Conservation (phyloP, 2,329 filamentous ascomycete species). For the Fusarium sp. region DNA sequence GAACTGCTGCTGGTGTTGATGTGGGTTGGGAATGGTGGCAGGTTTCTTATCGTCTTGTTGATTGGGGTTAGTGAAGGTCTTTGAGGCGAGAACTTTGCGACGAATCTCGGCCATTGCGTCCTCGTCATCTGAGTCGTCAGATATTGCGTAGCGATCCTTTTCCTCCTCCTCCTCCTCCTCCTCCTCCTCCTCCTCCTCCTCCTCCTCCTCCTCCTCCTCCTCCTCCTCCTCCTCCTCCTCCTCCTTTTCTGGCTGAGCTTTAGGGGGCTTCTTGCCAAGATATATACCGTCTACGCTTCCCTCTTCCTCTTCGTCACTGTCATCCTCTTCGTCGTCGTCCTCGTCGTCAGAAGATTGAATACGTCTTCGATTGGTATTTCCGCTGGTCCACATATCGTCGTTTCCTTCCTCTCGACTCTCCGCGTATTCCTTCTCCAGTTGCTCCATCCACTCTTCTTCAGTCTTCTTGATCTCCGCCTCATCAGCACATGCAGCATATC, state of each 20-base stretch:
- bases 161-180: slow-evolving; percentile 60
- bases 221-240: slow-evolving; percentile 60
- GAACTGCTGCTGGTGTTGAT: slow-evolving; percentile 51
- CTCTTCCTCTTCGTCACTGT: slow-evolving; percentile 56
- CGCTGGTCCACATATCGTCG: slow-evolving; percentile 88
- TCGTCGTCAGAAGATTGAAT: slow-evolving; percentile 63
- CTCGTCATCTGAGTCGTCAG: slow-evolving; percentile 83
- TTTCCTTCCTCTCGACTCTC: slow-evolving; percentile 77
- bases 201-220: slow-evolving; percentile 65
- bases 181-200: slow-evolving; percentile 58
- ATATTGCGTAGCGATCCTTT: slow-evolving; percentile 78
- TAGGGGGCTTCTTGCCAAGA: slow-evolving; percentile 62
- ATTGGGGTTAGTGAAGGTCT: slow-evolving; percentile 73
- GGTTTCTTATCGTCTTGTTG: slow-evolving; percentile 63
- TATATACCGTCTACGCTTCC: slow-evolving; percentile 67
- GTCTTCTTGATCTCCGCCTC: slow-evolving; percentile 85
- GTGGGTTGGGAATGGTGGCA: slow-evolving; percentile 70
- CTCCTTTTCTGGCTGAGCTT: slow-evolving; percentile 48
- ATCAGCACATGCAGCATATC: slow-evolving; percentile 84
- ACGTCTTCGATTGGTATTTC: slow-evolving; percentile 80
- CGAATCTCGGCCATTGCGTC: slow-evolving; percentile 91
- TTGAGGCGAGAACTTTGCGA: slow-evolving; percentile 88
- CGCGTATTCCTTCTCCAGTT: slow-evolving; percentile 88
- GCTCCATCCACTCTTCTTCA: slow-evolving; percentile 87
- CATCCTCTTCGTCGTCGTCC: slow-evolving; percentile 58